Evolutionary conservation across 192 early-diverging fungal species (phyloP), one percentile per base, ranked within the genome.

Genomic region (Linnemannia schmuckeri): DNA sequence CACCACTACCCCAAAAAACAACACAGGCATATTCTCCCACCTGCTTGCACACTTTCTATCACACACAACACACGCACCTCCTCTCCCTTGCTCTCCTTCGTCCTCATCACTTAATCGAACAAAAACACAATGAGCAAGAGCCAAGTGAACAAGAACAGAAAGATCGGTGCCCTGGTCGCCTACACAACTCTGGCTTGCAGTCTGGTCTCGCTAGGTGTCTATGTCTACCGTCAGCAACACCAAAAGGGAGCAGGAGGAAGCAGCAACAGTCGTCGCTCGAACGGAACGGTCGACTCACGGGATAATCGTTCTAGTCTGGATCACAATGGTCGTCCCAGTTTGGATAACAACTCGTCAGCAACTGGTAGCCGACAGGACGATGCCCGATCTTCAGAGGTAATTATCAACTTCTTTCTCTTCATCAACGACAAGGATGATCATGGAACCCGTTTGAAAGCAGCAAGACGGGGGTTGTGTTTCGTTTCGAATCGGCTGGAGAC

Each of bases 161-260:
- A 78, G 70, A 61, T 87, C 30, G 85, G 79, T 27, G 76, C 79
- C 13, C 12, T 87, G 46, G 18, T 87, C 52, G 79, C 85, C 38
- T 87, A 87, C 73, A 81, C 85, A 37, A 78, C 85, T 20, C 47
- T 87, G 57, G 85, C 85, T 47, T 78, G 75, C 66, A 77, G 78
- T 49, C 20, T 87, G 46, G 72, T 81, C 52, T 87, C 85, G 0
- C 20, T 81, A 1, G 85, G 85, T 4, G 54, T 87, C 33, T 87
- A 87, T 63, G 66, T 81, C n/a, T 87, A 87, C 54, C 75, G 76
- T 30, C 75, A 80, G 38, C 84, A 87, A 47, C 44, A 73, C 35
- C 68, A 87, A 41, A 49, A 42, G 6, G 55, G 61, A 52, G 8
- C 79, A 17, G 38, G 30, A 35, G 49, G 74, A 15, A 57, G 20